A percentile compares a stretch with the other conserved stretches of the same genome.
Conservation (phyloP, 78 protist species). For the Dictyostelium intermedium region DNA sequence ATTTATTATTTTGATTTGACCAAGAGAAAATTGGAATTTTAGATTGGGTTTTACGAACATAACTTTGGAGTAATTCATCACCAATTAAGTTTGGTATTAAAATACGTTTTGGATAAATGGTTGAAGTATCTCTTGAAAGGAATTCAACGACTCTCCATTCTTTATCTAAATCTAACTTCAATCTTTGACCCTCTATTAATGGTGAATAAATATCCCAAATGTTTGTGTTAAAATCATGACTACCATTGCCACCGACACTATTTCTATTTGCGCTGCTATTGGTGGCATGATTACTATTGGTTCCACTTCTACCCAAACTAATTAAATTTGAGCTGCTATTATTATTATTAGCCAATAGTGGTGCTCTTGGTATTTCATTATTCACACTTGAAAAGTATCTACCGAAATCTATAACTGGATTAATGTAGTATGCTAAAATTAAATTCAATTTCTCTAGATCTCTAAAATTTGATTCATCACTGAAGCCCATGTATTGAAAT, state of each 20-base stretch:
- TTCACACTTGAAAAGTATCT: conserved; percentile 61
- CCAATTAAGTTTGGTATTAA: conserved; percentile 3
- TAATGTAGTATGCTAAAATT: conserved; percentile 42
- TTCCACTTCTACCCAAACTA: neutral
- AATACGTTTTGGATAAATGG: conserved; percentile 27
- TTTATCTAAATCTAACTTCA: conserved; percentile 5
- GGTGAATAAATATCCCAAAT: conserved; percentile 51
- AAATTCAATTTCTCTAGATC: conserved; percentile 21
- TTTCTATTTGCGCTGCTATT: neutral
- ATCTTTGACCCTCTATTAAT: neutral
- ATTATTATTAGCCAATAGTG: neutral
- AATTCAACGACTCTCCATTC: conserved; percentile 34
- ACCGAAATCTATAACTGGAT: conserved; percentile 45
- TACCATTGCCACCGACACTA: neutral
- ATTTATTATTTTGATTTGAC: conserved; percentile 7
- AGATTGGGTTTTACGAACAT: conserved; percentile 32
- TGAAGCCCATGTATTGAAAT: conserved; percentile 64
- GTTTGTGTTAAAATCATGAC: neutral
- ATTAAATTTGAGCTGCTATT: neutral
- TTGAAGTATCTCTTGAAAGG: neutral
- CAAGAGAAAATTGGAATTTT: conserved; percentile 40
- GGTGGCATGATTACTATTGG: neutral
- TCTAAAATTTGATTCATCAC: conserved; percentile 1
- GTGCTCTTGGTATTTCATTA: conserved; percentile 24
- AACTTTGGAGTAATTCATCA: conserved; percentile 28